phyloP scores from a whole-genome alignment of 768 basidiomycete species.

The Kondoa malvinella region DNA sequence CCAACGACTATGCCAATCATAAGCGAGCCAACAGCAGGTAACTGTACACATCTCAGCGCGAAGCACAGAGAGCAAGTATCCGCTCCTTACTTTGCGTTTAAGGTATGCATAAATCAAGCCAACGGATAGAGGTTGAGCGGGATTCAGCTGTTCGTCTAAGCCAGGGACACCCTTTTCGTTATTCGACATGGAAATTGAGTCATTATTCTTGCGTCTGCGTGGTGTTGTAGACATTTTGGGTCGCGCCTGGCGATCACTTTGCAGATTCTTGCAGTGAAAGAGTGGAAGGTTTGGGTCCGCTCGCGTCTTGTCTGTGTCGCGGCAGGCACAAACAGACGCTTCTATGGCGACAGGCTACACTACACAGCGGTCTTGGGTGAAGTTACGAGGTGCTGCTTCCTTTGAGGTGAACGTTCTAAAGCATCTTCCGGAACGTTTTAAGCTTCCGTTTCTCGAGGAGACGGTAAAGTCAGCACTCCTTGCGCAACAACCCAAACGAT shows the following conservation, averaged over 20 bases:
- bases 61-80: background rate
- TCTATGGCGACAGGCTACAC: too few species aligned
- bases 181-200: background rate
- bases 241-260: background rate
- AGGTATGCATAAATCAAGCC: background rate
- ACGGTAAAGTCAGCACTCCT: too few species aligned
- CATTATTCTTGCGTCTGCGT: background rate
- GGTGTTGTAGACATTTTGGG: background rate
- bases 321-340: too few species aligned
- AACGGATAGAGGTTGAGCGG: background rate
- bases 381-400: too few species aligned
- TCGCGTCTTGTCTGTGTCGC: too few species aligned
- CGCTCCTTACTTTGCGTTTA: background rate
- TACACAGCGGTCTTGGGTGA: too few species aligned
- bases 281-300: background rate
- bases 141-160: background rate
- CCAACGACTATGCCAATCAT: conserved; percentile 49
- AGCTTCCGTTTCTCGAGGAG: too few species aligned
- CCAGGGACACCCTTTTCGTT: background rate
- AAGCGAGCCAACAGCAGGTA: conserved; percentile 29
- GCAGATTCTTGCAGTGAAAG: background rate
- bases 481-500: too few species aligned
- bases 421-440: too few species aligned
- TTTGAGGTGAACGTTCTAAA: too few species aligned
- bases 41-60: conserved; percentile 3